These are phyloP conservation scores for Colletotrichum noveboracense DNA, from an alignment of 2,329 filamentous ascomycete species.

Conservation along the genomic window DNA sequence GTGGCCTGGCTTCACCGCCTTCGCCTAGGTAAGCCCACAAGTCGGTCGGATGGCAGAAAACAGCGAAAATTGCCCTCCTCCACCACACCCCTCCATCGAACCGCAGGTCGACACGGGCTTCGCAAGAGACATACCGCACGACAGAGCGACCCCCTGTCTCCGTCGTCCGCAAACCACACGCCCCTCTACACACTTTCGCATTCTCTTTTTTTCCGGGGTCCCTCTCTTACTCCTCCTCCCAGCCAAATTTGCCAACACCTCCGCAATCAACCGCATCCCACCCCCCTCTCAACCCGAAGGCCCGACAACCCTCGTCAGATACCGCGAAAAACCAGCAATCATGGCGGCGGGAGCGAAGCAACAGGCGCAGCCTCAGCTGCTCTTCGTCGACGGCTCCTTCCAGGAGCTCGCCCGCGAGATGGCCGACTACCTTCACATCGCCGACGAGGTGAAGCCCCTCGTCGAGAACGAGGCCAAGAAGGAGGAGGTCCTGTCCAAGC, in stretches of 20 bases:
- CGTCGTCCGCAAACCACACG: slow-evolving; percentile 17
- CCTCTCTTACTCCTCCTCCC: slow-evolving; percentile 20
- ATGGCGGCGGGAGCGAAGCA: slow-evolving; percentile 39
- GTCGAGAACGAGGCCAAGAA: slow-evolving; percentile 69
- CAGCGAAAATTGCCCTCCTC: slow-evolving; percentile 19
- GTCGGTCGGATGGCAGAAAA: slow-evolving; percentile 18
- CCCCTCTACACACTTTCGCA: slow-evolving; percentile 16
- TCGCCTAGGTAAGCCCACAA: background rate
- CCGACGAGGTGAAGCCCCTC: slow-evolving; percentile 78
- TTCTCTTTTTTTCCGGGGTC: slow-evolving; percentile 20
- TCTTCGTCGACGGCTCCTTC: slow-evolving; percentile 90
- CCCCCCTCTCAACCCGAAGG: background rate
- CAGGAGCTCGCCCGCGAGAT: slow-evolving; percentile 93
- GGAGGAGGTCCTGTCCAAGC: slow-evolving; percentile 87
- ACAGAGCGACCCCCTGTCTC: slow-evolving; percentile 22
- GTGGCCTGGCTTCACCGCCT: background rate
- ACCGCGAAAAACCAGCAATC: slow-evolving; percentile 17
- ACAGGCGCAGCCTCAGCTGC: slow-evolving; percentile 61
- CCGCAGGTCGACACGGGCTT: slow-evolving; percentile 9
- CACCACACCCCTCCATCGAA: slow-evolving; percentile 18
- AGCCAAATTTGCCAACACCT: slow-evolving; percentile 20
- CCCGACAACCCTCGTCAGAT: background rate
- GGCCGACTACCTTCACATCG: slow-evolving; percentile 88
- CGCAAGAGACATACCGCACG: slow-evolving; percentile 19
- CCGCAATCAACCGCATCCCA: slow-evolving; percentile 9